Base-by-base conservation (phyloP, 108 stramenopile genomes). In the Chaetoceros muelleri region DNA sequence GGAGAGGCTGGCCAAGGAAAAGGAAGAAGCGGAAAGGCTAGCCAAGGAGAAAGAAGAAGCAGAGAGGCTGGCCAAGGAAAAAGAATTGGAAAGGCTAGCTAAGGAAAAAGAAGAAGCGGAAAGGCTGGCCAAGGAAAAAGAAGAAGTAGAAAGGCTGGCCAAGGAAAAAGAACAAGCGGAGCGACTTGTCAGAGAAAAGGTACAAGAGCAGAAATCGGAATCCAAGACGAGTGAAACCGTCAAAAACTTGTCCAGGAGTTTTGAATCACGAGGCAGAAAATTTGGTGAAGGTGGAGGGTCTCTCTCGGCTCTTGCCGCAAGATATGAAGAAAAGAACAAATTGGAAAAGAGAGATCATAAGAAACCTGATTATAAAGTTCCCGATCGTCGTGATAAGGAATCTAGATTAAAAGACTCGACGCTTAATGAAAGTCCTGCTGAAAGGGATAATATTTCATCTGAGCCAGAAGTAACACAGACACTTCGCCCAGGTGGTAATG, bases 1-100 rank as follows among this genome's bases (percentile, higher is more conserved):
- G 28, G 66, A 74, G 51, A 55, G 60, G 13, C 21, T 53, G 23
- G 28, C 8, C 3, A 61, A 63, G 46, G 48, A 60, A 23, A 60
- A 64, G 34, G 53, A 49, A 51, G 74, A 76, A 66, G 40, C 13
- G 0, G 59, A 49, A 24, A 21, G 25, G 18, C 22, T 20, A 25
- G 53, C 53, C 24, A 54, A 55, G 17, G 31, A 48, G 27, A 30
- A 47, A 23, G 67, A 62, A 30, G 48, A 50, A 56, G 55, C 49
- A 50, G 60, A 64, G 31, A 44, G 31, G 25, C 51, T 60, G 40
- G 60, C 58, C 31, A 51, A 48, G 40, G 60, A 34, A 24, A 48
- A 46, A 54, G 53, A 54, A 25, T 3, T 13, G 25, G 53, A 55
- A 62, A 31, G 27, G 26, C 30, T 16, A 8, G 30, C 30, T 8